phyloP scores from a whole-genome alignment of 106 monocot genomes.

The Apostasia ramifera region DNA sequence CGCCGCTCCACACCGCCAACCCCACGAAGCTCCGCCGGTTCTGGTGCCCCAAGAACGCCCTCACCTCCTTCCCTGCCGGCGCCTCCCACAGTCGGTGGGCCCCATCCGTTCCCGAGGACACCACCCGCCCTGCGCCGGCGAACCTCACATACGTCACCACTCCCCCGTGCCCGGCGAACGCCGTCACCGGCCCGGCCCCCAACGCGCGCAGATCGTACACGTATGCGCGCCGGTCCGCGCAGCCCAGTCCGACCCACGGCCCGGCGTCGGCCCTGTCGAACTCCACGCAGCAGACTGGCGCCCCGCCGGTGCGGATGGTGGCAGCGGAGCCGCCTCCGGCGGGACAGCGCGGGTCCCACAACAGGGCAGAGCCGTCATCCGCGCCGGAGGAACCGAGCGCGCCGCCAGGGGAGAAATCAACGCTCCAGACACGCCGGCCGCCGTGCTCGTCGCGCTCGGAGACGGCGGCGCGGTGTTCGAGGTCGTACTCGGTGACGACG shows the following conservation, averaged over 20 bases:
- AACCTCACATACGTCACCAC: constrained; percentile 79
- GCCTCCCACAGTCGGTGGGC: constrained; percentile 54
- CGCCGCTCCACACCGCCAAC: constrained; percentile 47
- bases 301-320: constrained; percentile 4
- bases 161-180: constrained; percentile 38
- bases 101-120: constrained; percentile 72
- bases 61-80: constrained; percentile 21
- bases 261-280: constrained; percentile 40
- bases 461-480: constrained; percentile 31
- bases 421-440: constrained; percentile 76
- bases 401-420: constrained; percentile 45
- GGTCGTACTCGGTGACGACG: constrained; percentile 94
- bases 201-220: constrained; percentile 61
- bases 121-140: constrained; percentile 27
- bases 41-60: constrained; percentile 54
- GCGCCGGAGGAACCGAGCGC: constrained; percentile 56
- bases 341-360: constrained; percentile 65
- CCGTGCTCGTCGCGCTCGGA: constrained; percentile 89
- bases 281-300: constrained; percentile 58
- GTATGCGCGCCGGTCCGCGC: constrained; percentile 57
- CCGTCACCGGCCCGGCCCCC: constrained; percentile 22
- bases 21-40: constrained; percentile 75
- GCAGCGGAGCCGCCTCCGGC: not conserved
- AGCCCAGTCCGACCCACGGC: constrained; percentile 33
- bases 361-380: constrained; percentile 58